Base-by-base conservation (phyloP, 2,329 filamentous ascomycete species). In the Arthrobotrys musiformis region DNA sequence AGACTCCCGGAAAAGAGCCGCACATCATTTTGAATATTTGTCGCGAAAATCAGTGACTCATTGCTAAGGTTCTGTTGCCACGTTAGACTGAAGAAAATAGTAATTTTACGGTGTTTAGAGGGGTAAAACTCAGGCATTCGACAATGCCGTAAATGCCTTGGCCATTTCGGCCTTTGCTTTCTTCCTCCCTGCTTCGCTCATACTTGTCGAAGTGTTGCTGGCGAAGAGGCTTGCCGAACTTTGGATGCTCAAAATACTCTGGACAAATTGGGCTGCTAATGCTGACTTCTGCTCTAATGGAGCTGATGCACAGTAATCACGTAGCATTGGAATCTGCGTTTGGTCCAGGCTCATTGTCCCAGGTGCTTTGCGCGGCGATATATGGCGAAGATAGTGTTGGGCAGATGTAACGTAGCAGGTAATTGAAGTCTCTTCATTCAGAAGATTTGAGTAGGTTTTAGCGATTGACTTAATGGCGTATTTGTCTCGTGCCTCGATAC, bases 201-300 rank as follows among this genome's bases (percentile, higher is more conserved):
- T 33, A 0, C 33, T 26, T 1, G 63, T 33, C 8, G 26, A 28
- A 8, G 35, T 9, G 19, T 58, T 33, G 26, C 15, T 26, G 0
- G 63, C 48, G 24, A 44, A 58, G 7, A 22, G 5, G 17, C 48
- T 40, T 8, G 46, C 48, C 7, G 33, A 22, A 30, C 17, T 35
- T 19, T 44, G 33, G 8, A 67, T 44, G 15, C 9, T n/a, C 33
- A 4, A 30, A n/a, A 67, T 42, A 4, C 15, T 67, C 2, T 33
- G 15, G 13, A 44, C 17, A 22, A 67, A 67, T 7, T 67, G 63
- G 1, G 19, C 24, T 15, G 48, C 46, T 19, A 67, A 54, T 1
- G 63, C 63, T 26, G 24, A 28, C 13, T 40, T 56, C n/a, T 67
- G 48, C 9, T 54, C 48, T 19, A 67, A 28, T 17, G 63, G 63